A percentile compares a stretch with the other conserved stretches of the same genome.
Conservation (phyloP, 2,329 filamentous ascomycete genomes). For the Calonectria crousiana region DNA sequence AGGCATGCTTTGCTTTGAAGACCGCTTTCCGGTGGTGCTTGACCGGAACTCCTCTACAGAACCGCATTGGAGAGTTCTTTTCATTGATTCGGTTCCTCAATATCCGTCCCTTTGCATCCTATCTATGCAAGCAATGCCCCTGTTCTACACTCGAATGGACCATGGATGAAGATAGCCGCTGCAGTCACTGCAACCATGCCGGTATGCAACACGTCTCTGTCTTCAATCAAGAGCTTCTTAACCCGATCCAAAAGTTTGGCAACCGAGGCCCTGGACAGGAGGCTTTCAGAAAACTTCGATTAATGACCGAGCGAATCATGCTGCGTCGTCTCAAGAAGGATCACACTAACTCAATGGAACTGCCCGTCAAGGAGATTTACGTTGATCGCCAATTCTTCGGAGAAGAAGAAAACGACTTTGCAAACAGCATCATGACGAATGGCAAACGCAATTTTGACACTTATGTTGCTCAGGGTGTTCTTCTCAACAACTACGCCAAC, state of each 20-base stretch:
- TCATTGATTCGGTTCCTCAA: slow-evolving; percentile 93
- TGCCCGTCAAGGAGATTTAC: slow-evolving; percentile 93
- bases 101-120: slow-evolving; percentile 88
- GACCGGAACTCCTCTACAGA: slow-evolving; percentile 94
- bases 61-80: slow-evolving; percentile 97
- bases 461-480: slow-evolving; percentile 92
- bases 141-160: slow-evolving; percentile 89
- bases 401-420: slow-evolving; percentile 95
- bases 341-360: slow-evolving; percentile 93
- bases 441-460: slow-evolving; percentile 92
- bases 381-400: slow-evolving; percentile 97
- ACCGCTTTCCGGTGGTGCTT: slow-evolving; percentile 95
- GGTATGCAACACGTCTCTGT: slow-evolving; percentile 65
- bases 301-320: slow-evolving; percentile 96
- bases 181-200: slow-evolving; percentile 69
- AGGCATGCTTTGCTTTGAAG: slow-evolving; percentile 92
- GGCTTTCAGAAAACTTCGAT: slow-evolving; percentile 84
- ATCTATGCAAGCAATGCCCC: slow-evolving; percentile 89
- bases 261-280: slow-evolving; percentile 72
- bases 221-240: slow-evolving; percentile 95
- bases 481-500: slow-evolving; percentile 98
- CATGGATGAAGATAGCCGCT: slow-evolving; percentile 78
- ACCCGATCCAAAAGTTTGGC: slow-evolving; percentile 78
- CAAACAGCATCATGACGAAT: slow-evolving; percentile 94
- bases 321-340: slow-evolving; percentile 94